phyloP scores from a whole-genome alignment of 78 protist genomes.

The Dictyostelium citrinum region DNA sequence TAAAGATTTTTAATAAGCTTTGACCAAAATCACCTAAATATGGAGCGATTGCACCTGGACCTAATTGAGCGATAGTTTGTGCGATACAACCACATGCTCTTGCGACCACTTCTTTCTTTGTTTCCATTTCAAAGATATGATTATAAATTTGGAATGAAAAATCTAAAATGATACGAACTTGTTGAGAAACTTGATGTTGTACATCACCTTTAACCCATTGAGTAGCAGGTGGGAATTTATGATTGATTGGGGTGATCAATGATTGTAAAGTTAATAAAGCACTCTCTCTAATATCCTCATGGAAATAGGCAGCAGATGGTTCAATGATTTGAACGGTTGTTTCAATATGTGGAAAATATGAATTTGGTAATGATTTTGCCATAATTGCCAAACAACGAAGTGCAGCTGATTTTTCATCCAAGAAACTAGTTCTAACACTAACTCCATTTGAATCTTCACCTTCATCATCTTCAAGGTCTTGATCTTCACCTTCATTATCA shows the following conservation, averaged over 20 bases:
- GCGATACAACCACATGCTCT: constrained; percentile 28
- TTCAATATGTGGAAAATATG: background rate
- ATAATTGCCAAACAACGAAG: constrained; percentile 10
- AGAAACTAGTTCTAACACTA: constrained; percentile 12
- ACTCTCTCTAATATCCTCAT: constrained; percentile 38
- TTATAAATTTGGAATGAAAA: constrained; percentile 49
- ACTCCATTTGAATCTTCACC: background rate
- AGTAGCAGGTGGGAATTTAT: background rate
- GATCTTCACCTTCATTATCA: constrained; percentile 61
- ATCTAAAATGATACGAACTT: background rate
- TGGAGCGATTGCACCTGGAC: constrained; percentile 56
- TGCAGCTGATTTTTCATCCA: constrained; percentile 66
- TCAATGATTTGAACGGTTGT: background rate
- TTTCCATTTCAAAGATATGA: background rate
- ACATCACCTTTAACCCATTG: constrained; percentile 43
- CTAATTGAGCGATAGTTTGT: background rate
- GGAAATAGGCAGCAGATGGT: background rate
- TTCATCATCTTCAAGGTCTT: constrained; percentile 22
- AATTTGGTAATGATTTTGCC: constrained; percentile 10
- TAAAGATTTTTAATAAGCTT: background rate
- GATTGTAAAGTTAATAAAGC: constrained; percentile 1
- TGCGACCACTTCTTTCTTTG: constrained; percentile 17
- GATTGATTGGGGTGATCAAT: background rate
- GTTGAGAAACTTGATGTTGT: background rate
- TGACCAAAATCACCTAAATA: constrained; percentile 3